Conservation (phyloP, 805 yeast species). For the Lipomyces starkeyi region DNA sequence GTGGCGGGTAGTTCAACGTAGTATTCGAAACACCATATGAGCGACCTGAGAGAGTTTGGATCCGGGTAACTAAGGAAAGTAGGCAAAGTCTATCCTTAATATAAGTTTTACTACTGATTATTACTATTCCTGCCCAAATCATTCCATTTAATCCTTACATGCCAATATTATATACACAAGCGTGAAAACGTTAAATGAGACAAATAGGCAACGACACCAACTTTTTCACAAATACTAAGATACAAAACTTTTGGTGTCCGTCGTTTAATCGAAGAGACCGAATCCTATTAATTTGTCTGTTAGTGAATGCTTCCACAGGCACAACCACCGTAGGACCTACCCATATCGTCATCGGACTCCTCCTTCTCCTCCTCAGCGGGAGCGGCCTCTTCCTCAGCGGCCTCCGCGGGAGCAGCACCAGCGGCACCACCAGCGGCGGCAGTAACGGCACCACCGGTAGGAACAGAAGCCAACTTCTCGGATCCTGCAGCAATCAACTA, state of each 20-base stretch:
- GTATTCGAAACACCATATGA: background rate
- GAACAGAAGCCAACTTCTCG: constrained; percentile 95
- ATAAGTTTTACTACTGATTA: background rate
- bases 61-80: background rate
- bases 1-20: background rate
- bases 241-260: background rate
- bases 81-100: background rate
- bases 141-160: constrained; percentile 1
- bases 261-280: constrained; percentile 95
- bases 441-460: constrained; percentile 97
- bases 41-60: background rate
- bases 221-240: constrained; percentile 3
- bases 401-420: constrained; percentile 73
- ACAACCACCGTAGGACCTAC: constrained; percentile 45
- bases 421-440: constrained; percentile 75
- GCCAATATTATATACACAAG: constrained; percentile 16
- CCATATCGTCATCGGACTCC: constrained; percentile 82
- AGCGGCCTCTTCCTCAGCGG: constrained; percentile 72
- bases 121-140: constrained; percentile 1
- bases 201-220: constrained; percentile 6
- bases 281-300: constrained; percentile 51
- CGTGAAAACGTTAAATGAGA: constrained; percentile 10
- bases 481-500: constrained; percentile 89
- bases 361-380: constrained; percentile 68
- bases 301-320: background rate